Evolutionary conservation across 352 stramenopile species (phyloP), one percentile per base, ranked within the genome.

Genomic region (Pythium dissotocum): DNA sequence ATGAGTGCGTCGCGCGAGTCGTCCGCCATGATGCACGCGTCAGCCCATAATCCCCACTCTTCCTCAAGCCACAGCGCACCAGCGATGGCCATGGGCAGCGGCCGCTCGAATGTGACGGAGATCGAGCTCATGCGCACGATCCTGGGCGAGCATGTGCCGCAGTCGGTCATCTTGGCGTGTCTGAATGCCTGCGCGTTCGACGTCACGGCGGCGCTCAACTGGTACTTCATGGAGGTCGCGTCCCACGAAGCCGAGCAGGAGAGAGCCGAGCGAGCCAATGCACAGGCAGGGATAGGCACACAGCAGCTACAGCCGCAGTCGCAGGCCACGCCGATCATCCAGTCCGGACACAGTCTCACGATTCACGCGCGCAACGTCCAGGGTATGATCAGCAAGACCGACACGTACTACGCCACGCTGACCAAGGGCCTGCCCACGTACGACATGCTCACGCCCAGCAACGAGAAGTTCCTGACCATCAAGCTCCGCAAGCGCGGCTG

Each of bases 51-150:
- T 56, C 24, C 24, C 49, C 49, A 56, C 24, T 52, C 18, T 21
- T 52, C 44, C 42, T 51, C 42, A 16, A 14, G 10, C 18, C 48
- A 16, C n/a, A 16, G 16, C 10, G 49, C 7, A 24, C 24, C 8
- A 24, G 49, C 49, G 26, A 56, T 56, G 49, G 26, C 49, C 49
- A 61, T 48, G 48, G 51, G 42, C 58, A 35, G 53, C 30, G n/a
- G 62, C n/a, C 28, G 52, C 51, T 63, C 77, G 36, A 77, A 80
- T 64, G 82, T 83, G 65, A 85, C 73, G 70, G 88, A 96, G 60
- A 70, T 96, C 55, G 88, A 96, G 51, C 77, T 96, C 57, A 96
- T 96, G 83, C 88, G 86, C 61, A 94, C 86, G 60, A 96, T 96
- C 63, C 76, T 96, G 28, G 88, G 88, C 38, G 88, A 96, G 62